Evolutionary conservation across 176 grass and related monocot genomes (phyloP).

Genomic region (Echinochloa phyllopogon): DNA sequence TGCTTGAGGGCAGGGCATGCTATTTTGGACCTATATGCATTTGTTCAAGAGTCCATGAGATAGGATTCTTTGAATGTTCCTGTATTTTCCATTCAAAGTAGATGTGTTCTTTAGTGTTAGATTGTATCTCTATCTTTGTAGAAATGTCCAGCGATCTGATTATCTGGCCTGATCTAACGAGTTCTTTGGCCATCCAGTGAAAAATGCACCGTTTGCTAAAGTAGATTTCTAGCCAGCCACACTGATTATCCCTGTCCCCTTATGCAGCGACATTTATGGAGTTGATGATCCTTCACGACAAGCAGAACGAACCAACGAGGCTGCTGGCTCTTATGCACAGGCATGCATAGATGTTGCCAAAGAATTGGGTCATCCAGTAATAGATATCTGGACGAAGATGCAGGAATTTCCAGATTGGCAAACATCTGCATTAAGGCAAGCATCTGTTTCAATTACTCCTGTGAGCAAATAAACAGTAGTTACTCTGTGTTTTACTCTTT

Average conservation of each 20-base stretch:
- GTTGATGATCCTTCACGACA: conserved; percentile 49
- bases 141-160: not conserved
- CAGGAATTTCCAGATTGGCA: conserved; percentile 76
- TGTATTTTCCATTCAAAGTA: not conserved
- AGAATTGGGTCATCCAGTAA: conserved; percentile 62
- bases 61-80: not conserved
- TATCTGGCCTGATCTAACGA: not conserved
- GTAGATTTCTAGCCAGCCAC: not conserved
- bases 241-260: not conserved
- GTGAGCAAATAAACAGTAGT: conserved; percentile 4
- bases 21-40: not conserved
- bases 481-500: not conserved
- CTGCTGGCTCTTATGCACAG: conserved; percentile 80
- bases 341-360: conserved; percentile 75
- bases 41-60: not conserved
- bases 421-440: conserved; percentile 64
- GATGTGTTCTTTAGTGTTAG: not conserved
- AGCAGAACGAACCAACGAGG: conserved; percentile 88
- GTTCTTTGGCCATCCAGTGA: not conserved
- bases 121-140: not conserved
- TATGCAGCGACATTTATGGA: conserved; percentile 59
- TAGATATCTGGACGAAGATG: conserved; percentile 90
- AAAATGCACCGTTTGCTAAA: not conserved
- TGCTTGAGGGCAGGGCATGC: not conserved
- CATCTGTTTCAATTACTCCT: not conserved